Evolutionary conservation across 768 basidiomycete species (phyloP).

Genomic region (Nidularia pulvinata): DNA sequence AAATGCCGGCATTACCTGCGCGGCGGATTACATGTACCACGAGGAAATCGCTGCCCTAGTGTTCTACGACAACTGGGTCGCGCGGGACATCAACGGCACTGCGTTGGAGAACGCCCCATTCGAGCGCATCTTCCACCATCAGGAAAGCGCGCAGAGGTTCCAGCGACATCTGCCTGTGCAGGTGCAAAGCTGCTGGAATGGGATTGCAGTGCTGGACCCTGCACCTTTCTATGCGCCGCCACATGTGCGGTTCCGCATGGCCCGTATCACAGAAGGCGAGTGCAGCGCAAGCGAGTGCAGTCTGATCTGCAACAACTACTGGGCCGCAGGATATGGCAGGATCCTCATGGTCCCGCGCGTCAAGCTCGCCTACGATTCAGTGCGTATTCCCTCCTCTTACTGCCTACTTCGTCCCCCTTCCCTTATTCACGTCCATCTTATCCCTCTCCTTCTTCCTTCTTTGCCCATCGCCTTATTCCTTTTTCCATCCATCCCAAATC

Average conservation of each 20-base stretch:
- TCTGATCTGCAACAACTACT: slow-evolving; percentile 98
- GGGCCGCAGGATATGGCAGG: slow-evolving; percentile 93
- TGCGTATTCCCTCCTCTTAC: slow-evolving; percentile 41
- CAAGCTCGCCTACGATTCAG: slow-evolving; percentile 93
- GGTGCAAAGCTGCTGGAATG: slow-evolving; percentile 99
- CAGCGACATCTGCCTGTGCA: slow-evolving; percentile 92
- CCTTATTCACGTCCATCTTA: no score
- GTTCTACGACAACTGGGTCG: slow-evolving; percentile 99
- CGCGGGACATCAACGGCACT: slow-evolving; percentile 97
- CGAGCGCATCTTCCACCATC: slow-evolving; percentile 90
- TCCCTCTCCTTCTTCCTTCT: no score
- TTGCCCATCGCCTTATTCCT: no score
- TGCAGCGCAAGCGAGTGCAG: slow-evolving; percentile 96
- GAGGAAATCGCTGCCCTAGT: slow-evolving; percentile 91
- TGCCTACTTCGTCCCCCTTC: no score
- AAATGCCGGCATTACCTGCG: slow-evolving; percentile 98
- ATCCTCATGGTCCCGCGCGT: slow-evolving; percentile 99
- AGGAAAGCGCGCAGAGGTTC: slow-evolving; percentile 76
- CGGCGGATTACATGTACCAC: slow-evolving; percentile 99
- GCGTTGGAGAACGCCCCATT: slow-evolving; percentile 98
- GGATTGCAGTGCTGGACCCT: slow-evolving; percentile 93
- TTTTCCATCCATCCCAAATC: no score
- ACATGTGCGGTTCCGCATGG: slow-evolving; percentile 96
- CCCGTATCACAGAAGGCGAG: slow-evolving; percentile 81
- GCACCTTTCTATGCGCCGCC: slow-evolving; percentile 93